A percentile compares a stretch with the other conserved stretches of the same genome.
These are phyloP conservation scores for Epichloe elymi DNA, from an alignment of 2,329 filamentous ascomycete genomes.

Conservation along the genomic window DNA sequence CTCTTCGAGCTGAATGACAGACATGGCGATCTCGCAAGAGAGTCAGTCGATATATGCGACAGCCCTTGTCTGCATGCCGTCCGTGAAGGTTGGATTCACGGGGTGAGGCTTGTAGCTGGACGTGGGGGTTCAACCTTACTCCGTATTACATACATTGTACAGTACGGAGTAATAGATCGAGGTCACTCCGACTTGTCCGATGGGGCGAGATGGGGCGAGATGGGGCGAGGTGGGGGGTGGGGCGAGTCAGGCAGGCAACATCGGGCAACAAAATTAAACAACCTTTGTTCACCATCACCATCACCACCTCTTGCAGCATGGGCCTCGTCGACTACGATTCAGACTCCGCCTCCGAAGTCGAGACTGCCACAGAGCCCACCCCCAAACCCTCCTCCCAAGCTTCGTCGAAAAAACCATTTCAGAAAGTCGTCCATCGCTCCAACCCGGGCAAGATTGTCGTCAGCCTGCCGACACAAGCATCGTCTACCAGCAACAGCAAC, in stretches of 20 bases:
- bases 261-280: background rate
- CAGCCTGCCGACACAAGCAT: conserved; percentile 48
- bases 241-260: no score
- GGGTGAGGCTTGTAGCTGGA: no score
- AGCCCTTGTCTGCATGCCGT: conserved; percentile 9
- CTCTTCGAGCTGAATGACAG: conserved; percentile 27
- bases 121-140: no score
- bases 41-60: background rate
- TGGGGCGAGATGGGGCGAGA: no score
- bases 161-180: no score
- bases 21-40: conserved; percentile 15
- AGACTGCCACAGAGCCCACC: conserved; percentile 15
- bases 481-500: conserved; percentile 23
- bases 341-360: conserved; percentile 44
- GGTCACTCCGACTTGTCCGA: no score
- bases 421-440: conserved; percentile 68
- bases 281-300: background rate
- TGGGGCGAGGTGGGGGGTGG: no score
- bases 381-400: conserved; percentile 17
- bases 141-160: no score
- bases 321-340: conserved; percentile 61
- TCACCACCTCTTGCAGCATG: conserved; percentile 36
- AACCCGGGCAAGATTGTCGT: conserved; percentile 77
- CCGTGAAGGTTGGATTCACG: no score
- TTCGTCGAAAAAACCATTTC: conserved; percentile 50